phyloP scores from a whole-genome alignment of 2,329 filamentous ascomycete species.

The Zymoseptoria ardabiliae region DNA sequence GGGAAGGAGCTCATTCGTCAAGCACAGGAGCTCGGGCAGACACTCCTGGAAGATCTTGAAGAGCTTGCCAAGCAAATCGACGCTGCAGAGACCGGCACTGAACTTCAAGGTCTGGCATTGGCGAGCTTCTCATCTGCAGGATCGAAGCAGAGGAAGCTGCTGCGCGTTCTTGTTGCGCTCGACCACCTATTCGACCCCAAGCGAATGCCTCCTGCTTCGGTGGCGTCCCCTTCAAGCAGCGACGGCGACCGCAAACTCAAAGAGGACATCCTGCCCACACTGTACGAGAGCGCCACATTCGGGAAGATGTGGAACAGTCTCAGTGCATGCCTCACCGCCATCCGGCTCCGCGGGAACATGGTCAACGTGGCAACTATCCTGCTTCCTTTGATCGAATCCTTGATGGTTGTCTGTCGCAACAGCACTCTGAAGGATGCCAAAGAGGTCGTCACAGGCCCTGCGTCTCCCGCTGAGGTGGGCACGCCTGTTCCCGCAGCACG shows the following conservation, averaged over 20 bases:
- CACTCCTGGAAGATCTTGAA: slow-evolving; percentile 76
- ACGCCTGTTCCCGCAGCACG: slow-evolving; percentile 72
- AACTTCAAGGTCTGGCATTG: slow-evolving; percentile 89
- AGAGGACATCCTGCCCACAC: slow-evolving; percentile 73
- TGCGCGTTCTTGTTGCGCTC: slow-evolving; percentile 84
- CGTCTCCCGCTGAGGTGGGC: slow-evolving; percentile 43
- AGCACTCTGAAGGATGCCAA: slow-evolving; percentile 67
- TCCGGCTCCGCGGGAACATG: slow-evolving; percentile 88
- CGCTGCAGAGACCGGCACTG: slow-evolving; percentile 78
- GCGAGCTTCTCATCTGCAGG: slow-evolving; percentile 93
- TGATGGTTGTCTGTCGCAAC: slow-evolving; percentile 99
- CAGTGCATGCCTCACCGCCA: slow-evolving; percentile 78
- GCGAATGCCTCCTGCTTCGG: slow-evolving; percentile 29
- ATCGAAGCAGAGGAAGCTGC: slow-evolving; percentile 91
- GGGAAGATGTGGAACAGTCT: slow-evolving; percentile 86
- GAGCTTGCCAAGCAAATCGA: slow-evolving; percentile 80
- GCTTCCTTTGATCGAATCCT: slow-evolving; percentile 83
- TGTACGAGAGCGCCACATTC: slow-evolving; percentile 89
- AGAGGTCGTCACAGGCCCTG: slow-evolving; percentile 41
- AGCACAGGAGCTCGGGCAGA: slow-evolving; percentile 74
- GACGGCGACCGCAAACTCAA: slow-evolving; percentile 56
- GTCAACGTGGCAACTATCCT: slow-evolving; percentile 95
- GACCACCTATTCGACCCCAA: slow-evolving; percentile 93
- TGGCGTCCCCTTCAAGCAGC: slow-evolving; percentile 7
- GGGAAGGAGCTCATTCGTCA: slow-evolving; percentile 88